A percentile compares a stretch with the other conserved stretches of the same genome.
Conservation (phyloP, 768 basidiomycete genomes). For the Gymnopilus junonius region DNA sequence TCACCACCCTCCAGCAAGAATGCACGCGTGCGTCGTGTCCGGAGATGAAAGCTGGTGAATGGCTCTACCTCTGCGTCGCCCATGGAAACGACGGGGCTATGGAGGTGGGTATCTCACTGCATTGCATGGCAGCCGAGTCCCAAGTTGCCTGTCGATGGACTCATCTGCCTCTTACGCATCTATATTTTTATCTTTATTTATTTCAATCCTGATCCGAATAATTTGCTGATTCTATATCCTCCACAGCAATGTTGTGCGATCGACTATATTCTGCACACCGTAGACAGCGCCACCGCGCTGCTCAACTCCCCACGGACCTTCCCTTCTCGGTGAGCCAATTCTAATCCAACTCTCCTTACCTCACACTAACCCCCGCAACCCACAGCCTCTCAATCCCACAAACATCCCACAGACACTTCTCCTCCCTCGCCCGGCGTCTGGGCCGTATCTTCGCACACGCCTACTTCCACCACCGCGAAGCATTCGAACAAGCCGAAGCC, state of each 20-base stretch:
- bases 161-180: neutral
- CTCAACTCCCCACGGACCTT: constrained; percentile 92
- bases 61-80: constrained; percentile 95
- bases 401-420: constrained; percentile 86
- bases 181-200: too few species aligned
- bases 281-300: constrained; percentile 92
- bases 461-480: constrained; percentile 93
- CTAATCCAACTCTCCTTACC: neutral
- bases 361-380: constrained; percentile 29
- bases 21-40: constrained; percentile 89
- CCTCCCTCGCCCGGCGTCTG: constrained; percentile 86
- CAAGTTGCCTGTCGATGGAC: neutral
- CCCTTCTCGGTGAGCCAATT: constrained; percentile 72
- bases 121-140: too few species aligned
- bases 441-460: constrained; percentile 97
- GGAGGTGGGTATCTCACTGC: constrained; percentile 83
- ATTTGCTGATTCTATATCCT: neutral
- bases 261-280: constrained; percentile 92
- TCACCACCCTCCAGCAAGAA: constrained; percentile 84
- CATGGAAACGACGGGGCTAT: constrained; percentile 88
- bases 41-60: constrained; percentile 99
- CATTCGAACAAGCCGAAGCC: constrained; percentile 88
- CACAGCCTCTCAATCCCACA: constrained; percentile 78
- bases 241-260: constrained; percentile 93
- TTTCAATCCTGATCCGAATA: neutral